Evolutionary conservation across 2,329 filamentous ascomycete species (phyloP).

Genomic region (Stylonectria norvegica): DNA sequence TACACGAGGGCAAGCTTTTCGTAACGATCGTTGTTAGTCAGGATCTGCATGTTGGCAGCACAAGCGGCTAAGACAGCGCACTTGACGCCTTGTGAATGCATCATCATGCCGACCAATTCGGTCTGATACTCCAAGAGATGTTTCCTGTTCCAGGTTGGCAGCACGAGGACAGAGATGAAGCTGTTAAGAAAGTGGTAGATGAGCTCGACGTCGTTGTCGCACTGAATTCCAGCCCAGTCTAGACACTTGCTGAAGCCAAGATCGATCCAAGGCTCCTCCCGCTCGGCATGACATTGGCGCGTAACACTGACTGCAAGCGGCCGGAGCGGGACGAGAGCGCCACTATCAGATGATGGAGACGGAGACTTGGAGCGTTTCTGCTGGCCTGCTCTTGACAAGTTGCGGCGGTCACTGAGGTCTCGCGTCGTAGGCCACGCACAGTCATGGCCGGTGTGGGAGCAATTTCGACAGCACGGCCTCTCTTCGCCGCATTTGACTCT

Average conservation of each 20-base stretch:
- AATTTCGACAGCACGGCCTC: conserved; percentile 10
- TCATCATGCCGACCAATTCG: conserved; percentile 10
- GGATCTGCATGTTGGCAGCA: conserved; percentile 10
- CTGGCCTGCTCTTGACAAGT: not conserved
- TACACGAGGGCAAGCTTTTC: conserved; percentile 5
- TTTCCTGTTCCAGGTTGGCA: conserved; percentile 7
- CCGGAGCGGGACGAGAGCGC: not conserved
- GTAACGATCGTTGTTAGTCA: conserved; percentile 4
- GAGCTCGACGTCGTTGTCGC: conserved; percentile 6
- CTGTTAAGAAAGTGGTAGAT: conserved; percentile 10
- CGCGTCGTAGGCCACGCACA: conserved; percentile 8
- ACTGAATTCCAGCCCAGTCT: conserved; percentile 3
- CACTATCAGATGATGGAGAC: not conserved
- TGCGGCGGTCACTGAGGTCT: conserved; percentile 9
- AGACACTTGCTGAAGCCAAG: too few relatives aligned
- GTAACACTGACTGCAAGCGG: too few relatives aligned
- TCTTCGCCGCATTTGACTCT: conserved; percentile 12
- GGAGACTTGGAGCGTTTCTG: not conserved
- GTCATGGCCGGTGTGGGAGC: conserved; percentile 1
- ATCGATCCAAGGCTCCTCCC: too few relatives aligned
- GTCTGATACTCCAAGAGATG: conserved; percentile 7
- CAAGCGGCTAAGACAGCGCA: conserved; percentile 7
- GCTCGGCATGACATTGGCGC: too few relatives aligned
- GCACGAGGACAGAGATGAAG: conserved; percentile 5
- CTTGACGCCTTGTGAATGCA: conserved; percentile 8